Percentiles rank a stretch among this genome's conserved stretches.
Evolutionary conservation across 1,284 basidiomycete species (phyloP).

Genomic region (Papiliotrema laurentii): DNA sequence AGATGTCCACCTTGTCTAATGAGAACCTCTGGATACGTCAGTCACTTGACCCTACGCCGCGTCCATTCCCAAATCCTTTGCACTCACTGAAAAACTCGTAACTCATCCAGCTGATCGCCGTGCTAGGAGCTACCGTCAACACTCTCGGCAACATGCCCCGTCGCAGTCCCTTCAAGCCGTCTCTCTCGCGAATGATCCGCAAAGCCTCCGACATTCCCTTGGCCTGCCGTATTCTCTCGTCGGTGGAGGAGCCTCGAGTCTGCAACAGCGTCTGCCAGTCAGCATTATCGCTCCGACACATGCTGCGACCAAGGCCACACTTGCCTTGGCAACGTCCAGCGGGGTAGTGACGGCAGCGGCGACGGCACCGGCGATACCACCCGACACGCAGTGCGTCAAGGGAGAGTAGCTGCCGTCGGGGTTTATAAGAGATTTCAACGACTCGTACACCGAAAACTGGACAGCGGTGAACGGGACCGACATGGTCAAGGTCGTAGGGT

Average conservation of each 20-base stretch:
- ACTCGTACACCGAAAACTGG: slow-evolving; percentile 96
- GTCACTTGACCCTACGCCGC: neutral
- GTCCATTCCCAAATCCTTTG: neutral
- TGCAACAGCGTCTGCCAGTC: slow-evolving; percentile 58
- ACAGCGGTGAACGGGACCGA: slow-evolving; percentile 97
- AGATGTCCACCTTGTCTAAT: slow-evolving; percentile 38
- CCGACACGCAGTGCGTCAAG: slow-evolving; percentile 80
- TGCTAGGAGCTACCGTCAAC: slow-evolving; percentile 93
- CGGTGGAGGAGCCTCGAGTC: slow-evolving; percentile 79
- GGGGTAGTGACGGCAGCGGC: slow-evolving; percentile 96
- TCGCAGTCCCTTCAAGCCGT: slow-evolving; percentile 79
- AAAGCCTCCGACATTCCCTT: slow-evolving; percentile 85
- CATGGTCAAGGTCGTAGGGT: slow-evolving; percentile 96
- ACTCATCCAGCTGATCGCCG: slow-evolving; percentile 94
- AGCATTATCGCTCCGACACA: neutral
- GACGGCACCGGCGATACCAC: slow-evolving; percentile 86
- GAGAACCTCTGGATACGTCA: slow-evolving; percentile 35
- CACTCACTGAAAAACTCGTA: slow-evolving; percentile 93
- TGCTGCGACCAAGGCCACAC: slow-evolving; percentile 4
- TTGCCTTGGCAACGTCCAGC: slow-evolving; percentile 88
- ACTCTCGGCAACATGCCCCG: slow-evolving; percentile 88
- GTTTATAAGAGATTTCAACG: slow-evolving; percentile 82
- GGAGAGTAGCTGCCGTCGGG: slow-evolving; percentile 85
- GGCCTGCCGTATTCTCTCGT: slow-evolving; percentile 76
- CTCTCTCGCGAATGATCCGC: slow-evolving; percentile 76